Evolutionary conservation across 352 stramenopile species (phyloP), one percentile per base, ranked within the genome.

Genomic region (Lagenidium sp.): DNA sequence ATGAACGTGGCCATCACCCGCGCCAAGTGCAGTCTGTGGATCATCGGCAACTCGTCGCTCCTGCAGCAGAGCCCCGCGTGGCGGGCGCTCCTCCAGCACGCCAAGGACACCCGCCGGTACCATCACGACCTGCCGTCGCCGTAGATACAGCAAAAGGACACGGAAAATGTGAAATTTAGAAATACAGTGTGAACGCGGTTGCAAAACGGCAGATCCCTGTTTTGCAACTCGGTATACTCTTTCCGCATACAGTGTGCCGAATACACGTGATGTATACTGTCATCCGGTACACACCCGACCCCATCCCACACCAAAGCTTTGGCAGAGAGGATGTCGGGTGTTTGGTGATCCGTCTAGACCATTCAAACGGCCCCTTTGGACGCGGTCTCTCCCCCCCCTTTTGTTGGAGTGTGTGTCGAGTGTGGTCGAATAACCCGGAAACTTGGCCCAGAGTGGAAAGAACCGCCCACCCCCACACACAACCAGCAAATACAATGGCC

Each of bases 1-100:
- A 91, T 99, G 60, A 99, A 99, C 70, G 97, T 99, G 36, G 97
- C 97, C 16, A 90, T 99, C 32, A 99, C 96, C 36, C 69, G 97
- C 26, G 95, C 96, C 2, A 97, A 97, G 63, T 82, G 95, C 41
- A 97, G 98, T 60, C 65, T 97, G 13, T 91, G 77, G 79, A 82
- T 91, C 38, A 71, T 91, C 19, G 79, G 79, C 38, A 88, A 85
- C 65, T 84, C 79, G 24, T 57, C 51, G 23, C 29, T 91, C 42
- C 59, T 91, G 30, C 60, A 68, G 44, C 75, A 87, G 40, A 88
- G 73, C 51, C 55, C 53, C 12, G 75, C 70, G 16, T 91, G 79
- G 79, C 56, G 58, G 19, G 57, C 69, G 38, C 55, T 91, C n/a
- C 74, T 91, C 43, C 60, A 74, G 11, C 60, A 84, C 45, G 67